Evolutionary conservation across 257 asterid species (phyloP), one percentile per base, ranked within the genome.

Genomic region (Ophiorrhiza pumila): DNA sequence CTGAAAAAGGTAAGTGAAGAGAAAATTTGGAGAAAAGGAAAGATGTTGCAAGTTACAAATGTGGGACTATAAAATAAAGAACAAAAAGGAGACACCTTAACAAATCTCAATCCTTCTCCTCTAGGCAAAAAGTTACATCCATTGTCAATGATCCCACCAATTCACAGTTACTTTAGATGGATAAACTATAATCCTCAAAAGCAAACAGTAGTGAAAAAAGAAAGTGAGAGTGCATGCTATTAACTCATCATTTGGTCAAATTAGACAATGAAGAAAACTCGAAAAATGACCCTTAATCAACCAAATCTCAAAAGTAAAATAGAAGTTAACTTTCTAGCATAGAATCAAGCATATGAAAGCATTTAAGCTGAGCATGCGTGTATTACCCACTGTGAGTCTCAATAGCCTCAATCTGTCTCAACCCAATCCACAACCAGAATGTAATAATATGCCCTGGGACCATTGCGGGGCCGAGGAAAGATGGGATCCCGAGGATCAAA

Each of bases 361-460:
- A 65, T 58, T 34, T 9, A 43, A 49, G 31, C 29, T 63, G 53
- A 83, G 89, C 91, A 88, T 79, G 97, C 85, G 58, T 81, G 91
- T 89, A 82, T 85, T 86, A 95, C 99, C 99, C 99, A 83, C 98
- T 88, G 85, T 95, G 99, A 83, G 99, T 90, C 82, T 95, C 97
- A 79, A 95, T 95, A 49, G 99, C 99, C 89, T 91, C 99, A 70
- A 90, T 84, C 87, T 92, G 98, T 84, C 99, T 95, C 76, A 90
- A 77, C 25, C 76, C 98, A 83, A 95, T 90, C 99, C 99, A 95
- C 78, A 87, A 27, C 99, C 99, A 95, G 84, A 95, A 90, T 5
- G 99, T 95, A 81, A 95, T 82, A 74, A 95, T 92, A 77, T 95
- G 99, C 0, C 99, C 98, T 0, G 99, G 99, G 82, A 58, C 97